These are phyloP conservation scores for Logfia minima DNA, from an alignment of 129 eudicot species.

Conservation along the genomic window DNA sequence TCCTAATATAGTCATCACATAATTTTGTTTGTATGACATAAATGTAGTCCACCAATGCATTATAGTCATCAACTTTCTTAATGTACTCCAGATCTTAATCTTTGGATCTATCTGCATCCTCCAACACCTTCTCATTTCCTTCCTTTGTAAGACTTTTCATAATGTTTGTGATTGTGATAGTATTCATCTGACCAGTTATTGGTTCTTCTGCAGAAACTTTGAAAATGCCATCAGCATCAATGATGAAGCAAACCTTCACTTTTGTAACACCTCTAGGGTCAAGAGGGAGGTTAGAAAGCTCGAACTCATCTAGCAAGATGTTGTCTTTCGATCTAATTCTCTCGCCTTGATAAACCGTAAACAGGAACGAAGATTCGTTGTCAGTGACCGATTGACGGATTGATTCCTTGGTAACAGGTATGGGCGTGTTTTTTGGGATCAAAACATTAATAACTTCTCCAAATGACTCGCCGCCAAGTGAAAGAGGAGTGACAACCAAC, in stretches of 20 bases:
- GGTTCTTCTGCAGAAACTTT: constrained; percentile 9
- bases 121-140: constrained; percentile 13
- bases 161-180: not conserved
- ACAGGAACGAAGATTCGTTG: not conserved
- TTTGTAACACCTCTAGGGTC: not conserved
- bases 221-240: constrained; percentile 19
- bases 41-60: constrained; percentile 16
- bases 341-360: constrained; percentile 17
- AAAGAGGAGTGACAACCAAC: constrained; percentile 13
- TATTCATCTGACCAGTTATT: not conserved
- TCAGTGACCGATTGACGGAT: not conserved
- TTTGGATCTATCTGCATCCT: not conserved
- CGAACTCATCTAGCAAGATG: constrained; percentile 12
- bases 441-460: not conserved
- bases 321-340: constrained; percentile 6
- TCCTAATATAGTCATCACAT: not conserved
- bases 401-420: constrained; percentile 2
- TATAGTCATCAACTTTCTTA: constrained; percentile 6
- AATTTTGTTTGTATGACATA: constrained; percentile 3
- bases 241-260: not conserved
- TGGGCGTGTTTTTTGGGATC: constrained; percentile 20
- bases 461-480: not conserved
- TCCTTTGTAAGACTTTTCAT: constrained; percentile 4
- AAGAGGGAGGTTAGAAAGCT: not conserved
- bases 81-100: not conserved